These are phyloP conservation scores for Apiospora malaysiana DNA, from an alignment of 2,329 filamentous ascomycete genomes.

Conservation along the genomic window DNA sequence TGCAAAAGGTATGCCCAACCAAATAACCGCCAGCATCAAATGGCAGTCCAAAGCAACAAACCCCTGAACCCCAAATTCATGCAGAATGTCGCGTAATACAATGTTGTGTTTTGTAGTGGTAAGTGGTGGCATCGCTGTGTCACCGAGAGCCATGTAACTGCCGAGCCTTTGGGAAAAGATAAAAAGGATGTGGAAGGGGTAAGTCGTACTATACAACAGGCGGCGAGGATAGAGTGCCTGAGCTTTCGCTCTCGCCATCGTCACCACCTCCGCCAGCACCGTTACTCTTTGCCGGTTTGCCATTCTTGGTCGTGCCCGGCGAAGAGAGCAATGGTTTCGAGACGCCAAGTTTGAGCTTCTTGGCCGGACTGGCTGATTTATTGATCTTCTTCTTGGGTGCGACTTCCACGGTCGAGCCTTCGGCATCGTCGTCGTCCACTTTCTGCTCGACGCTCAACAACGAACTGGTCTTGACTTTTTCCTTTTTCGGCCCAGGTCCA, in stretches of 20 bases:
- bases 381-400: constrained; percentile 49
- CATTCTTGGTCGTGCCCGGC: constrained; percentile 55
- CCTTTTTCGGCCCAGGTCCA: constrained; percentile 52
- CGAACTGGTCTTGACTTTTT: constrained; percentile 59
- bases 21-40: constrained; percentile 1
- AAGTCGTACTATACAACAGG: constrained; percentile 39
- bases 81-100: constrained; percentile 20
- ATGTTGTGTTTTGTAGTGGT: not conserved
- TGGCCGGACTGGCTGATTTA: constrained; percentile 50
- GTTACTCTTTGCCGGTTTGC: constrained; percentile 42
- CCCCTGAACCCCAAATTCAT: constrained; percentile 22
- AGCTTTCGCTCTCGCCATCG: constrained; percentile 62
- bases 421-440: constrained; percentile 44
- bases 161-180: constrained; percentile 2
- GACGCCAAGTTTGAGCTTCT: constrained; percentile 51
- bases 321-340: constrained; percentile 56
- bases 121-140: constrained; percentile 8
- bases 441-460: constrained; percentile 57
- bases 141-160: not conserved
- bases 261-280: constrained; percentile 35
- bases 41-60: constrained; percentile 20
- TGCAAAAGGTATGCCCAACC: constrained; percentile 24
- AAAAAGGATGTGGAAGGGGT: not conserved
- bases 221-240: constrained; percentile 61
- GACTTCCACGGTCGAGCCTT: constrained; percentile 46